Conservation (phyloP, 768 basidiomycete species). For the Tylopilus sp. region DNA sequence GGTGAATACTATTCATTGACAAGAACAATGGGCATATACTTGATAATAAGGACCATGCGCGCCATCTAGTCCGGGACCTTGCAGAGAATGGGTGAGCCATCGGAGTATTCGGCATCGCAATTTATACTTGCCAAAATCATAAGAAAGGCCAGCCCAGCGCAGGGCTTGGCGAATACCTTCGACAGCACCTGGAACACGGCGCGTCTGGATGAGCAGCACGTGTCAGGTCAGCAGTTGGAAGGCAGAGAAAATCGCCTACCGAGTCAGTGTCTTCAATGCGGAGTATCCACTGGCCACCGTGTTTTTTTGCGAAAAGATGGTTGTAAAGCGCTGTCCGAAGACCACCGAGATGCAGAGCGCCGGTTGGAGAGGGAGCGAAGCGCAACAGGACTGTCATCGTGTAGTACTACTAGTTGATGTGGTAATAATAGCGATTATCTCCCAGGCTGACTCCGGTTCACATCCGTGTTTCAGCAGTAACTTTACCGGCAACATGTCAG, state of each 20-base stretch:
- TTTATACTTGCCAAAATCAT: conserved; percentile 72
- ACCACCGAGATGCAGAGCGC: conserved; percentile 90
- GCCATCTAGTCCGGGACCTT: conserved; percentile 77
- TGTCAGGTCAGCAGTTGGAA: background rate
- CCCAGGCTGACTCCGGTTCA: background rate
- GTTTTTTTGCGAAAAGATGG: conserved; percentile 76
- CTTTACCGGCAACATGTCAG: conserved; percentile 21
- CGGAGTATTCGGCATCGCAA: background rate
- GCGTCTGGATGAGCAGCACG: conserved; percentile 47
- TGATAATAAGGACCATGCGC: conserved; percentile 86
- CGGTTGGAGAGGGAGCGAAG: conserved; percentile 97
- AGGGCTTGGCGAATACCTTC: conserved; percentile 74
- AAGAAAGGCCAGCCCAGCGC: conserved; percentile 88
- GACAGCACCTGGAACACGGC: conserved; percentile 80
- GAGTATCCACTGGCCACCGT: conserved; percentile 85
- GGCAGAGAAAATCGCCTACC: conserved; percentile 43
- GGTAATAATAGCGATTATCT: too few relatives aligned
- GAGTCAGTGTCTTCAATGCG: conserved; percentile 95
- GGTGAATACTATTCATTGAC: background rate
- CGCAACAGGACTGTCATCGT: conserved; percentile 69
- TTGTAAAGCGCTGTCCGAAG: conserved; percentile 94
- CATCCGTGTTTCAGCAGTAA: background rate
- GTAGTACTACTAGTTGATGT: too few relatives aligned
- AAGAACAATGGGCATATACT: conserved; percentile 35
- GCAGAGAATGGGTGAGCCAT: conserved; percentile 2